Conservation (phyloP, 257 asterid species). For the Anisodus tanguticus region DNA sequence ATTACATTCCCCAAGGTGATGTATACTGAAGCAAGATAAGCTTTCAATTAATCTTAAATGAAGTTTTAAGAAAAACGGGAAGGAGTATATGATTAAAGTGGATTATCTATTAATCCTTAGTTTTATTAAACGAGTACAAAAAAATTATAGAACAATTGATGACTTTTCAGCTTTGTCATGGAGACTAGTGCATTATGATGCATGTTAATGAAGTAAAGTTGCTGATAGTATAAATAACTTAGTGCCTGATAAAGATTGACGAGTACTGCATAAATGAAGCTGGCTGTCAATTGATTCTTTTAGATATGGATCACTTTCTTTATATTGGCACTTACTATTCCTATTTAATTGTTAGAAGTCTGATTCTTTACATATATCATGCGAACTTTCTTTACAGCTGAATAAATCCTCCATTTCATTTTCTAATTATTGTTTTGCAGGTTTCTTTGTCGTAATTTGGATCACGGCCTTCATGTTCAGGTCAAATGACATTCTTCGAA, state of each 20-base stretch:
- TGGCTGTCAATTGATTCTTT: not conserved
- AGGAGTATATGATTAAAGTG: conserved; percentile 13
- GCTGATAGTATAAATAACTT: not conserved
- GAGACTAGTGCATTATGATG: conserved; percentile 17
- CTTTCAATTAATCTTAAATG: not conserved
- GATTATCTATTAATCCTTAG: not conserved
- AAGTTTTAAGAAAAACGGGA: not conserved
- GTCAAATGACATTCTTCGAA: conserved; percentile 85
- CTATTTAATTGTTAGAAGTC: not conserved
- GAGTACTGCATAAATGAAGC: not conserved
- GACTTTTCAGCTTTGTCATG: not conserved
- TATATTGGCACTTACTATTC: not conserved
- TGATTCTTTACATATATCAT: not conserved
- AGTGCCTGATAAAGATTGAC: not conserved
- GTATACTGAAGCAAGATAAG: not conserved
- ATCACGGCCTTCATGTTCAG: conserved; percentile 77
- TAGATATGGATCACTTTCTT: conserved; percentile 7
- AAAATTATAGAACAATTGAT: not conserved
- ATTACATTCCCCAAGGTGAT: not conserved
- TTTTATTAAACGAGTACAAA: not conserved
- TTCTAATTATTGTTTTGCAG: conserved; percentile 47
- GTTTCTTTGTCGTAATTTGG: conserved; percentile 76
- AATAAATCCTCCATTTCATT: conserved; percentile 5
- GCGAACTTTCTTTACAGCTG: not conserved
- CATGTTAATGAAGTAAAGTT: not conserved